Evolutionary conservation across 148 eudicot genomes (phyloP).

Genomic region (Vaccinium vitisidaea): DNA sequence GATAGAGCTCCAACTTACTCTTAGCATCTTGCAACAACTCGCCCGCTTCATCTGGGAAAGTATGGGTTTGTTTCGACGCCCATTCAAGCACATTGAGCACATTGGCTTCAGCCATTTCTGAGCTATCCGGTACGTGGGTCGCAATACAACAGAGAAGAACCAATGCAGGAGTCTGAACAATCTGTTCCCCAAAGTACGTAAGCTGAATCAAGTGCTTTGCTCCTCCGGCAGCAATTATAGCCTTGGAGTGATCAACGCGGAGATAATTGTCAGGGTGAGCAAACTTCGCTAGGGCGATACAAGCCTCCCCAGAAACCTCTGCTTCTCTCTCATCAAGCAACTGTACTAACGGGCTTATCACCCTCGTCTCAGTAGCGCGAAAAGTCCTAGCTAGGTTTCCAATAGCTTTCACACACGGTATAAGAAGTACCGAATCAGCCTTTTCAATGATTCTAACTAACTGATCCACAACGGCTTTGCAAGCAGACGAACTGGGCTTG

Average conservation of each 20-base stretch:
- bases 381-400: conserved; percentile 18
- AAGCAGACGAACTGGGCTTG: conserved; percentile 19
- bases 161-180: conserved; percentile 8
- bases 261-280: conserved; percentile 10
- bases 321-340: conserved; percentile 16
- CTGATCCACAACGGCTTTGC: conserved; percentile 18
- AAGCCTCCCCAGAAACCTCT: conserved; percentile 8
- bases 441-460: conserved; percentile 7
- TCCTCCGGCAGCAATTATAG: conserved; percentile 12
- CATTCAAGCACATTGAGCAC: conserved; percentile 16
- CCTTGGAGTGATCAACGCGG: conserved; percentile 14
- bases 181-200: conserved; percentile 13
- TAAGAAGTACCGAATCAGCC: conserved; percentile 16
- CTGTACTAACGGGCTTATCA: conserved; percentile 9
- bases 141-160: conserved; percentile 8
- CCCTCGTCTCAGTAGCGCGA: conserved; percentile 15
- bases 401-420: conserved; percentile 4
- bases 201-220: conserved; percentile 23
- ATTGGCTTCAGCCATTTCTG: conserved; percentile 13
- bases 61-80: conserved; percentile 13
- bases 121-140: conserved; percentile 10
- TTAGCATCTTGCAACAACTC: conserved; percentile 7
- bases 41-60: background rate
- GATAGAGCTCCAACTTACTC: conserved; percentile 12
- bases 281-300: conserved; percentile 5